A percentile compares a stretch with the other conserved stretches of the same genome.
These are phyloP conservation scores for Barnettozyma siamensis DNA, from an alignment of 805 yeast genomes.

Conservation along the genomic window DNA sequence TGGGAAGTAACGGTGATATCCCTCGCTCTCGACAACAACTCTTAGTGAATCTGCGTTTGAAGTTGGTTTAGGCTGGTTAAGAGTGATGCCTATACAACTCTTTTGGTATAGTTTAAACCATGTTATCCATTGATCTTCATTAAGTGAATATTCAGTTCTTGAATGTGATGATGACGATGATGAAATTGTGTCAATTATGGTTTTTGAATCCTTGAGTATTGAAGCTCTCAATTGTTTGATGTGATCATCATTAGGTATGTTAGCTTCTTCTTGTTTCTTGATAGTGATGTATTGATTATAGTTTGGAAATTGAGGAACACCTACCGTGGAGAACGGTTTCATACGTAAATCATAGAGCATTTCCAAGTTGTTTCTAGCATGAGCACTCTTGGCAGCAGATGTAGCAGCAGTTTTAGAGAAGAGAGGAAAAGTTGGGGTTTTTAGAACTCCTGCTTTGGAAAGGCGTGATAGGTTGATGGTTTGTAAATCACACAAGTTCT, in stretches of 20 bases:
- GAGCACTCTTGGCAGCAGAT: no score
- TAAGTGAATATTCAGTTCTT: slow-evolving; percentile 17
- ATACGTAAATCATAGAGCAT: slow-evolving; percentile 51
- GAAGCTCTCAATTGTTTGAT: not conserved
- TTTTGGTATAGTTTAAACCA: slow-evolving; percentile 28
- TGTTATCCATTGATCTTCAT: slow-evolving; percentile 25
- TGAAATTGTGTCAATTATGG: not conserved
- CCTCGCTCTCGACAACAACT: slow-evolving; percentile 26
- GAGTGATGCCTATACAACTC: slow-evolving; percentile 26
- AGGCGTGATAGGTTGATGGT: slow-evolving; percentile 27
- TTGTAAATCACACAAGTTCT: slow-evolving; percentile 30
- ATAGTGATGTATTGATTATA: slow-evolving; percentile 11
- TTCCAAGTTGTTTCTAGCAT: slow-evolving; percentile 18
- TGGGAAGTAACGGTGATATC: slow-evolving; percentile 46
- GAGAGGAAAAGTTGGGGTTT: slow-evolving; percentile 23
- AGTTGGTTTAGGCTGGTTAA: slow-evolving; percentile 9
- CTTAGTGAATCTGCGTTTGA: slow-evolving; percentile 7
- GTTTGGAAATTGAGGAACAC: slow-evolving; percentile 61
- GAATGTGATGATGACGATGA: no score
- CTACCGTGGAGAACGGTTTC: slow-evolving; percentile 77
- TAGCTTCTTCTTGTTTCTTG: not conserved
- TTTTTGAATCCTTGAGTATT: not conserved
- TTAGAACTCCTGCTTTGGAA: slow-evolving; percentile 22
- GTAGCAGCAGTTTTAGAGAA: no score
- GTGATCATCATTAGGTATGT: not conserved